Evolutionary conservation across 108 stramenopile species (phyloP).

Genomic region (Pseudonitzschia delicatissima): DNA sequence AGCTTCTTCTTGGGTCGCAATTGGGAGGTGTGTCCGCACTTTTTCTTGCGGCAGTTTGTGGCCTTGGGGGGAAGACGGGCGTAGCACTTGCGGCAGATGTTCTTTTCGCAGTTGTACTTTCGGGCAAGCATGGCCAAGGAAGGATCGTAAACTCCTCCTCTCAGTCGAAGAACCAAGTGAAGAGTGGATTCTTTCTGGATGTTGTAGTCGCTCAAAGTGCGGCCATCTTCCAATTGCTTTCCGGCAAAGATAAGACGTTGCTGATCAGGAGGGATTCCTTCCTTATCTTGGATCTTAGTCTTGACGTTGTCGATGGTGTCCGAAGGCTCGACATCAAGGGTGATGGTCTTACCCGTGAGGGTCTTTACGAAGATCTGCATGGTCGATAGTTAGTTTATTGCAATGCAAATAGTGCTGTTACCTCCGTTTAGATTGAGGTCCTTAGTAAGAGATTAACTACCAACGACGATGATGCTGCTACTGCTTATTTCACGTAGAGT

Average conservation of each 20-base stretch:
- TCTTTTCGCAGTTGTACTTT: conserved; percentile 99
- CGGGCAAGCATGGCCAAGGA: conserved; percentile 98
- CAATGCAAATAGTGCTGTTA: not conserved
- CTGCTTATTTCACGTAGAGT: no score
- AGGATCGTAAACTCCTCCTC: conserved; percentile 96
- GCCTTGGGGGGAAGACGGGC: conserved; percentile 99
- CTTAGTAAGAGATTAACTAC: no score
- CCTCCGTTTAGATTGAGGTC: no score
- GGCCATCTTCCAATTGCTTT: conserved; percentile 99
- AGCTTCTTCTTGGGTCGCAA: conserved; percentile 99
- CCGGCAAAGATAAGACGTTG: conserved; percentile 98
- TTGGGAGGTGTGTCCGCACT: conserved; percentile 99
- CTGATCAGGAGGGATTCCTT: conserved; percentile 98
- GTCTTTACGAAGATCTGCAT: conserved; percentile 99
- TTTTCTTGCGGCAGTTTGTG: conserved; percentile 99
- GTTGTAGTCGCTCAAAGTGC: conserved; percentile 99
- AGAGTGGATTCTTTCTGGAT: conserved; percentile 98
- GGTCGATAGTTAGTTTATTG: not conserved
- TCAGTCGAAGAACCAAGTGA: conserved; percentile 92
- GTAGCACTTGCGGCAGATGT: conserved; percentile 98
- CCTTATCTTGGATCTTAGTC: conserved; percentile 99
- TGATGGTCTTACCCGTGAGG: conserved; percentile 99
- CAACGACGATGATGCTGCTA: no score
- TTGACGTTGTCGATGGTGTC: conserved; percentile 99
- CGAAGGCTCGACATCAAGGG: conserved; percentile 95